A percentile compares a stretch with the other conserved stretches of the same genome.
Evolutionary conservation across 2,329 filamentous ascomycete species (phyloP).

Genomic region (Clarireedia hainanense): DNA sequence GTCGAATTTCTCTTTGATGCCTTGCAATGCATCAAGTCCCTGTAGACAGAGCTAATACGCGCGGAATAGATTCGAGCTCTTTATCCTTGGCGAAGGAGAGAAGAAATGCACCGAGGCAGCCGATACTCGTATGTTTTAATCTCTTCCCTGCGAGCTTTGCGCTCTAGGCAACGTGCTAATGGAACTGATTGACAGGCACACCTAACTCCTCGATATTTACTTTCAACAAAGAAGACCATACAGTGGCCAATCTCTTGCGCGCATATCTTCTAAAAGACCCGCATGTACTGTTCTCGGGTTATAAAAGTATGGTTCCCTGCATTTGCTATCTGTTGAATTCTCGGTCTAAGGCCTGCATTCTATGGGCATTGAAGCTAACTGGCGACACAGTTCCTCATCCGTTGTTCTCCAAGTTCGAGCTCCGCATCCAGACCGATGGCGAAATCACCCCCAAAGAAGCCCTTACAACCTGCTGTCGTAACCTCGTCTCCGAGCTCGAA

Average conservation of each 20-base stretch:
- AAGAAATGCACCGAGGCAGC: constrained; percentile 87
- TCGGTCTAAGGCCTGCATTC: neutral
- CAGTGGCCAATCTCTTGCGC: constrained; percentile 81
- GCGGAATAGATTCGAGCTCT: constrained; percentile 74
- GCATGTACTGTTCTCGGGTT: constrained; percentile 83
- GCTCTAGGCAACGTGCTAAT: too few relatives aligned
- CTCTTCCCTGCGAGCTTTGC: too few relatives aligned
- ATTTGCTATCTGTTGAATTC: constrained; percentile 24
- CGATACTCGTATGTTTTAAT: constrained; percentile 68
- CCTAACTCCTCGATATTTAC: constrained; percentile 94
- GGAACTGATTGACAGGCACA: constrained; percentile 51
- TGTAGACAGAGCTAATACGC: neutral
- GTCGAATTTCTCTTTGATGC: neutral
- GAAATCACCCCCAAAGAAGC: constrained; percentile 83
- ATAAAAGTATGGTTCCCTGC: constrained; percentile 57
- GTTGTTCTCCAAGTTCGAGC: constrained; percentile 46
- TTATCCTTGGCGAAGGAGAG: constrained; percentile 78
- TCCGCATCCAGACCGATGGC: constrained; percentile 90
- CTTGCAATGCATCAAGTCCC: neutral
- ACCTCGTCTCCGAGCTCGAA: constrained; percentile 73
- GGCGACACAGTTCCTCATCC: constrained; percentile 31
- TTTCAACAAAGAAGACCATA: constrained; percentile 95
- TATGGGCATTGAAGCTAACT: neutral
- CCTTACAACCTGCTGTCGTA: constrained; percentile 70
- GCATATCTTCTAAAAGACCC: constrained; percentile 78